Evolutionary conservation across 1,284 basidiomycete genomes (phyloP).

Genomic region (Cutaneotrichosporon cutaneum): DNA sequence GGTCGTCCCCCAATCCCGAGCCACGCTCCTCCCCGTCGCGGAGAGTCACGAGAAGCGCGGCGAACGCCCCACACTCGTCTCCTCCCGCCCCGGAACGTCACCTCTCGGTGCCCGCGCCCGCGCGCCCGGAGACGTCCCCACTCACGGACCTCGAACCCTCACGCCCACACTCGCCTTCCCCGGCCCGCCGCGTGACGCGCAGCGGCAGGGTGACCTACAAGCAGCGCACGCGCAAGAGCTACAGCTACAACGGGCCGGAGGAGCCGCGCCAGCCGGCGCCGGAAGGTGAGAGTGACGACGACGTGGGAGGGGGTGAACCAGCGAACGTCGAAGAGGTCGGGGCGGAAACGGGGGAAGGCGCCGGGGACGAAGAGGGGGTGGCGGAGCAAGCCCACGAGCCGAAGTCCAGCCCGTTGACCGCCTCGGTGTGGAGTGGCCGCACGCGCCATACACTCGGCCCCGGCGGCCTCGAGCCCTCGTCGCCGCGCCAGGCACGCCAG

Average conservation of each 20-base stretch:
- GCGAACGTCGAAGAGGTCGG: background rate
- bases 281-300: background rate
- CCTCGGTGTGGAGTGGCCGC: background rate
- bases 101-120: no score
- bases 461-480: background rate
- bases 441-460: background rate
- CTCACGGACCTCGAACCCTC: background rate
- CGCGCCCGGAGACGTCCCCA: background rate
- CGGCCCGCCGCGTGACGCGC: background rate
- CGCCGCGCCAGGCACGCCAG: background rate
- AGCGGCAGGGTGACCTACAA: background rate
- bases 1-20: no score
- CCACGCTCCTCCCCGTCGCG: background rate
- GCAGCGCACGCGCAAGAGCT: background rate
- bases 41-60: background rate
- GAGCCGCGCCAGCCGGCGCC: background rate
- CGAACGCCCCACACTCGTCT: background rate
- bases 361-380: background rate
- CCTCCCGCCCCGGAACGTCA: background rate
- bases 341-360: background rate
- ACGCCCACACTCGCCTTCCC: background rate
- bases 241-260: background rate
- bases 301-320: background rate
- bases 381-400: background rate
- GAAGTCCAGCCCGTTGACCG: background rate